phyloP scores from a whole-genome alignment of 176 grass and related monocot species.

The Carex myosuroides region DNA sequence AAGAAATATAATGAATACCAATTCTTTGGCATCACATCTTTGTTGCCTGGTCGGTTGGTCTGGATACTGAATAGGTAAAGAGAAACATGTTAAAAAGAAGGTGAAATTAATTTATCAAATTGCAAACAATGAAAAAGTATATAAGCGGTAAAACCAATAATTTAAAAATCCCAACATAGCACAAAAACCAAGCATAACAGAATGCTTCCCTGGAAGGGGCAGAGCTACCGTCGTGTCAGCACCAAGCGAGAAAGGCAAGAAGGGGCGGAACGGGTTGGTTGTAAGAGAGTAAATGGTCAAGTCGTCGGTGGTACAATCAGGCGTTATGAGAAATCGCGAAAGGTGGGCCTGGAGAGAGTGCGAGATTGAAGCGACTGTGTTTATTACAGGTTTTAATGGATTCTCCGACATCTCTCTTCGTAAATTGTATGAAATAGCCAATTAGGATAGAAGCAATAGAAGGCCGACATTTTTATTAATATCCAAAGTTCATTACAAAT shows the following conservation, averaged over 20 bases:
- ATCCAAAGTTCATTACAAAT: too few species aligned
- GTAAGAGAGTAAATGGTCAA: not conserved
- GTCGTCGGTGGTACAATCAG: not conserved
- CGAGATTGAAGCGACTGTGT: constrained; percentile 24
- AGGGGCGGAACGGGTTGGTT: not conserved
- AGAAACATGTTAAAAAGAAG: not conserved
- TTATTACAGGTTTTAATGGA: constrained; percentile 18
- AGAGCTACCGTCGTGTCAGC: not conserved
- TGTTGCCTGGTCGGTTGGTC: constrained; percentile 85
- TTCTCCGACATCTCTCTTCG: constrained; percentile 19
- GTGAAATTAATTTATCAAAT: not conserved
- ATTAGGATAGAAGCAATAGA: not conserved
- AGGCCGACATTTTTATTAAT: too few species aligned
- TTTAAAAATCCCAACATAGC: not conserved
- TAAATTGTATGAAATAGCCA: not conserved
- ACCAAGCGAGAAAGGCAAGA: constrained; percentile 6
- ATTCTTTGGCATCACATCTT: constrained; percentile 73
- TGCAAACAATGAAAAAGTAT: not conserved
- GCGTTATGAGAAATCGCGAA: constrained; percentile 27
- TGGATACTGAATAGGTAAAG: constrained; percentile 57
- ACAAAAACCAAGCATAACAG: not conserved
- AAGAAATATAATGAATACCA: constrained; percentile 45
- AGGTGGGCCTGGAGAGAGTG: constrained; percentile 33
- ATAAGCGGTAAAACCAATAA: not conserved
- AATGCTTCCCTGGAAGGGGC: not conserved